Base-by-base conservation (phyloP, 164 flowering plant species). In the Santalum album region DNA sequence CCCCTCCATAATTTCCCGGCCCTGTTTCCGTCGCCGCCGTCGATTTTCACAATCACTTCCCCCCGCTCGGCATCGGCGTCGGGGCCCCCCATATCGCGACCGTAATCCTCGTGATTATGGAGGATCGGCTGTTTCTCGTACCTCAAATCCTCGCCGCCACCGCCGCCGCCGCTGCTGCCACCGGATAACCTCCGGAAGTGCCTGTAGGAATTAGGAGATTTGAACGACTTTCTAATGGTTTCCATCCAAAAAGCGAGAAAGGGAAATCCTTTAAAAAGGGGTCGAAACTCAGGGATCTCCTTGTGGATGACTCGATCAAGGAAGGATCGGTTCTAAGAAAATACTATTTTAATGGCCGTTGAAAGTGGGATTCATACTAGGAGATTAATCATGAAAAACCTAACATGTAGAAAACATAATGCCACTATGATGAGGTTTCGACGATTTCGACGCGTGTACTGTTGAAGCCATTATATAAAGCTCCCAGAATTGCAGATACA, bases 81-180 rank as follows among this genome's bases (percentile, higher is more conserved):
- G 6, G 48, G 23, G 29, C 45, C 12, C 44, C 55, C 35, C 58
- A 12, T 51, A 12, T 21, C 44, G 17, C 11, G 35, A 11, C 32
- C 6, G 5, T 27, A 15, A 9, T 44, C 44, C 34, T 22, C 16
- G 51, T 57, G 65, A 22, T 59, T 58, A 9, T 49, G 49, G 23
- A 75, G 59, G 42, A 78, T 75, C n/a, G 82, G 76, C 22, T 49
- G 64, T 12, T 65, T 46, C 39, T 75, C 83, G 49, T 25, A 54
- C 53, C 18, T 22, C 47, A 40, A 2, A 12, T 54, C 54, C 47
- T 14, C 24, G 10, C 16, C 44, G 22, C 56, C 54, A 12, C 43
- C 51, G 36, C 36, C 36, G 36, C 10, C 36, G n/a, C n/a, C n/a
- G n/a, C n/a, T n/a, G n/a, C n/a, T n/a, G 34, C 34, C 34, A 18